Evolutionary conservation across 73 alveolate species (phyloP).

Genomic region (Paramecium caudatum): DNA sequence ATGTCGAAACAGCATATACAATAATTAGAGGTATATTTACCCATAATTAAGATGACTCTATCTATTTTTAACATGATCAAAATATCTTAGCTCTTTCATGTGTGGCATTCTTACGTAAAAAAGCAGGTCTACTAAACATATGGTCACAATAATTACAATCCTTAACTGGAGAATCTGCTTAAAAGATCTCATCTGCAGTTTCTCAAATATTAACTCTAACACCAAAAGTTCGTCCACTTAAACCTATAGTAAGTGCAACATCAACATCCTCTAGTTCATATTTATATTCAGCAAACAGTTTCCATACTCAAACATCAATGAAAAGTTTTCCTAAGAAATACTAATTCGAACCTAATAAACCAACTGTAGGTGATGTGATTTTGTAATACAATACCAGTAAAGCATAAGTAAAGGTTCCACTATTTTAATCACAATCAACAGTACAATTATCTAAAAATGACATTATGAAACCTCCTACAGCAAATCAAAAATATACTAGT

Average conservation of each 20-base stretch:
- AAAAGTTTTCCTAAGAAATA: too few relatives aligned
- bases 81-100: constrained; percentile 63
- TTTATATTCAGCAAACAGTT: too few relatives aligned
- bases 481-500: constrained; percentile 9
- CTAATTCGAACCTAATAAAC: constrained; percentile 26
- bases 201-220: constrained; percentile 38
- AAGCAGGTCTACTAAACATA: constrained; percentile 45
- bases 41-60: constrained; percentile 3
- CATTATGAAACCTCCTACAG: neutral
- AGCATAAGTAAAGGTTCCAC: constrained; percentile 1
- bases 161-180: constrained; percentile 42
- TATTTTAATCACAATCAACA: constrained; percentile 17
- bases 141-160: constrained; percentile 43
- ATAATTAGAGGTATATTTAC: constrained; percentile 27
- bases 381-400: neutral
- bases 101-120: constrained; percentile 49
- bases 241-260: neutral
- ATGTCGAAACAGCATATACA: constrained; percentile 36
- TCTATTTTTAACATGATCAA: constrained; percentile 28
- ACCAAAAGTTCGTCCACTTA: neutral
- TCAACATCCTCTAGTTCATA: neutral
- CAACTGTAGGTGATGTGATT: constrained; percentile 5
- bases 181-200: constrained; percentile 54
- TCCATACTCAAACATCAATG: too few relatives aligned
- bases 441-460: neutral